A percentile compares a stretch with the other conserved stretches of the same genome.
Conservation (phyloP, 768 basidiomycete species). For the Amanita brunnescens region DNA sequence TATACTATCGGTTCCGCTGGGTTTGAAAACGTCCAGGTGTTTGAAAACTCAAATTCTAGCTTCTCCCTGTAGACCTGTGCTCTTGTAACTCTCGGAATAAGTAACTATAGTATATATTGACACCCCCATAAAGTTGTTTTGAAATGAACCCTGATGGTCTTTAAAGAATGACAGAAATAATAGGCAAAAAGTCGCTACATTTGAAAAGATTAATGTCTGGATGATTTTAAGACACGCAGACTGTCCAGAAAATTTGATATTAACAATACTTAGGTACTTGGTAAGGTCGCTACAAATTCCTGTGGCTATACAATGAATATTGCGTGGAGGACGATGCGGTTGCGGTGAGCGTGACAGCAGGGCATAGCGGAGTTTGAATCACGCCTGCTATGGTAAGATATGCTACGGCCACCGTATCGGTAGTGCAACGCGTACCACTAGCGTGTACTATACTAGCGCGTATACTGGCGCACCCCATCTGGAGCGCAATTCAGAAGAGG, state of each 20-base stretch:
- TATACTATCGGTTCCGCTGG: conserved; percentile 1
- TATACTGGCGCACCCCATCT: no score
- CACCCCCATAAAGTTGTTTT: neutral
- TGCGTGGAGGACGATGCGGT: no score
- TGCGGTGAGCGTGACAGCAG: no score
- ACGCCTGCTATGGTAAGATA: no score
- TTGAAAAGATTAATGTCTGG: neutral
- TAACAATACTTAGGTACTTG: neutral
- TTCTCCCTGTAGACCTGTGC: neutral
- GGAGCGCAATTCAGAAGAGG: conserved; percentile 5
- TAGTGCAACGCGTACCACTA: no score
- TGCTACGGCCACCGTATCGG: no score
- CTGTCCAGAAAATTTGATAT: neutral
- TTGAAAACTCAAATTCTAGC: neutral
- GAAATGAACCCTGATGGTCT: neutral
- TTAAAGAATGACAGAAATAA: neutral
- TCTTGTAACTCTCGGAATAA: conserved; percentile 1
- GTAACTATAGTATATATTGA: neutral
- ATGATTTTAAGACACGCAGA: neutral
- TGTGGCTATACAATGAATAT: no score
- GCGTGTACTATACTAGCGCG: no score
- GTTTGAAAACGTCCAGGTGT: conserved; percentile 6
- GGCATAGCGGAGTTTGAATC: no score
- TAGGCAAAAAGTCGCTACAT: neutral
- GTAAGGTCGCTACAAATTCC: neutral